A percentile compares a stretch with the other conserved stretches of the same genome.
phyloP scores from a whole-genome alignment of 495 filamentous ascomycete genomes.

The Letharia lupina region DNA sequence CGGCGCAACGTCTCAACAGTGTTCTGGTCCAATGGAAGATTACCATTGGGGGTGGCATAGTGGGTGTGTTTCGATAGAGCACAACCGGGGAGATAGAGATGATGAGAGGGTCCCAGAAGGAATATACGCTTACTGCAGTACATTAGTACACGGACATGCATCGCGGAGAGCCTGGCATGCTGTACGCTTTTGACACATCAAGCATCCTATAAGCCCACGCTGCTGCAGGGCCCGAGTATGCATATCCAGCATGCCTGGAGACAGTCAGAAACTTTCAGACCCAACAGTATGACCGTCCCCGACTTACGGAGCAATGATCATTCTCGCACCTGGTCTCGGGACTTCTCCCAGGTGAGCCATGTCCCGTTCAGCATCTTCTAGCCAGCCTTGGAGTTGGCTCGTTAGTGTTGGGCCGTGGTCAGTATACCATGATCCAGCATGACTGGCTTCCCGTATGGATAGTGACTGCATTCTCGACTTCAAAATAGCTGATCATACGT shows the following conservation, averaged over 20 bases:
- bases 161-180: not conserved
- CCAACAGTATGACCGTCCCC: not conserved
- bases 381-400: slow-evolving; percentile 67
- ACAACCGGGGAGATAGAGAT: slow-evolving; percentile 67
- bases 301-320: slow-evolving; percentile 94
- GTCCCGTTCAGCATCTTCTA: slow-evolving; percentile 59
- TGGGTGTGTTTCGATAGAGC: slow-evolving; percentile 65
- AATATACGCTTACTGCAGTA: slow-evolving; percentile 73
- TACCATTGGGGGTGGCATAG: slow-evolving; percentile 81
- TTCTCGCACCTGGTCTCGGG: slow-evolving; percentile 67
- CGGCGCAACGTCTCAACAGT: slow-evolving; percentile 54
- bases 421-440: slow-evolving; percentile 84
- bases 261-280: slow-evolving; percentile 9
- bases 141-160: not conserved
- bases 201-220: slow-evolving; percentile 91
- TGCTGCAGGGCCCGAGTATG: slow-evolving; percentile 88
- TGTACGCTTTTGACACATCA: slow-evolving; percentile 72
- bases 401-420: slow-evolving; percentile 49
- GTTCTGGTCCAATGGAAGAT: slow-evolving; percentile 62
- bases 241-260: slow-evolving; percentile 84
- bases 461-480: slow-evolving; percentile 30
- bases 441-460: slow-evolving; percentile 56
- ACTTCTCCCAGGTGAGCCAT: slow-evolving; percentile 50
- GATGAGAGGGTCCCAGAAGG: slow-evolving; percentile 89
- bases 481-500: not conserved